These are phyloP conservation scores for Zymoseptoria ardabiliae DNA, from an alignment of 2,329 filamentous ascomycete genomes.

Conservation along the genomic window DNA sequence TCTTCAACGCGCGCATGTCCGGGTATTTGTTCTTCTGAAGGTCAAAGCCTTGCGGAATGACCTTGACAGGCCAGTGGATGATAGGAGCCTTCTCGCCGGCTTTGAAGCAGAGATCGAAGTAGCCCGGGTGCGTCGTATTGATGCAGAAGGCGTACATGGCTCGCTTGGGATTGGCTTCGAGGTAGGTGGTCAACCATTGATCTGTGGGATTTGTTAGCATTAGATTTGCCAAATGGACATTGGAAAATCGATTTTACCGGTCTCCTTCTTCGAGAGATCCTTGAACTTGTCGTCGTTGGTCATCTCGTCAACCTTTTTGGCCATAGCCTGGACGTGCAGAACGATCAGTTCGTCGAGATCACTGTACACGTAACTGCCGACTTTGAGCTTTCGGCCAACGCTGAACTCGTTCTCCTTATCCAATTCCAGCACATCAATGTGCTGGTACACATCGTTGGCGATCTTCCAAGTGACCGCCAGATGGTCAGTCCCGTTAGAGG, in stretches of 20 bases:
- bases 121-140: constrained; percentile 82
- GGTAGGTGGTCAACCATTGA: constrained; percentile 92
- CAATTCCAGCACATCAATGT: constrained; percentile 92
- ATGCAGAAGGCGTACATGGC: constrained; percentile 95
- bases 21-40: constrained; percentile 83
- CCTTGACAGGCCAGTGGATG: constrained; percentile 75
- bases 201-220: constrained; percentile 47
- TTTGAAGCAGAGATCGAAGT: constrained; percentile 96
- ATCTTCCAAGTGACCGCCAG: constrained; percentile 98
- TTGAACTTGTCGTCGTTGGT: constrained; percentile 93
- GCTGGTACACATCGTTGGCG: constrained; percentile 89
- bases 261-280: constrained; percentile 67
- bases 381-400: constrained; percentile 75
- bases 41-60: constrained; percentile 90
- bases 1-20: constrained; percentile 90
- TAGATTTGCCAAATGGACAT: not conserved
- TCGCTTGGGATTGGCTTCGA: constrained; percentile 87
- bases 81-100: constrained; percentile 67
- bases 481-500: constrained; percentile 91
- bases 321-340: constrained; percentile 95
- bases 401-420: constrained; percentile 97
- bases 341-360: constrained; percentile 97
- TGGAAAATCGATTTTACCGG: constrained; percentile 56
- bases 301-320: constrained; percentile 93
- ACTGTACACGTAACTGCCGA: constrained; percentile 82